Evolutionary conservation across 805 yeast species (phyloP), one percentile per base, ranked within the genome.

Genomic region (Kodamaea kaohsiungensis): DNA sequence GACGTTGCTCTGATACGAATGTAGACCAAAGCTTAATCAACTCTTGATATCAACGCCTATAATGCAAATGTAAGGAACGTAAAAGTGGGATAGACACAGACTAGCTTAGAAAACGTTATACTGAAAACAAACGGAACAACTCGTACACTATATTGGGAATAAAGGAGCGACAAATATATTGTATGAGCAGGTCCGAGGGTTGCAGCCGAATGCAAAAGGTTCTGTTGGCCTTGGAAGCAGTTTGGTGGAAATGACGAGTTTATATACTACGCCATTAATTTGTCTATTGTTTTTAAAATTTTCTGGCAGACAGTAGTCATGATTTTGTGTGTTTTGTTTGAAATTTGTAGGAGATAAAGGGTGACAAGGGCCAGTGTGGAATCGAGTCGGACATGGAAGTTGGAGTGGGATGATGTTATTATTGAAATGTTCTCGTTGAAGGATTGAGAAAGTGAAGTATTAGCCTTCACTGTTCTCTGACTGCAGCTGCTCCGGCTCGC

Each of bases 151-250:
- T 40, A 40, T 40, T 40, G 42, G 42, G 17, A 18, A 37, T 40
- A 51, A 54, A 54, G 57, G 57, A 54, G 50, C 50, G 57, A 54
- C 57, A 46, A 46, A 40, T 40, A 40, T 40, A 40, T 40, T 40
- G 45, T 40, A 40, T 40, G 45, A 30, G 38, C 43, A 40, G 35
- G 45, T 40, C 25, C 45, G 45, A 40, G 45, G 35, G 52, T 27
- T 43, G 45, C 22, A 27, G 47, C 19, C 43, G 25, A 45, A 43
- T 25, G 43, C 38, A 30, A 50, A 35, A 43, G 43, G 47, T 13
- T 50, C 39, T 50, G 45, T 40, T 40, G 45, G 45, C 45, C 35
- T 40, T 8, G 45, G n/a, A 17, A 17, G 19, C 45, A 40, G n/a
- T 40, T 19, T 17, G 45, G 25, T 30, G 35, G 45, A 40, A 40